Evolutionary conservation across 2,329 filamentous ascomycete species (phyloP), one percentile per base, ranked within the genome.

Genomic region (Phoma sp.): DNA sequence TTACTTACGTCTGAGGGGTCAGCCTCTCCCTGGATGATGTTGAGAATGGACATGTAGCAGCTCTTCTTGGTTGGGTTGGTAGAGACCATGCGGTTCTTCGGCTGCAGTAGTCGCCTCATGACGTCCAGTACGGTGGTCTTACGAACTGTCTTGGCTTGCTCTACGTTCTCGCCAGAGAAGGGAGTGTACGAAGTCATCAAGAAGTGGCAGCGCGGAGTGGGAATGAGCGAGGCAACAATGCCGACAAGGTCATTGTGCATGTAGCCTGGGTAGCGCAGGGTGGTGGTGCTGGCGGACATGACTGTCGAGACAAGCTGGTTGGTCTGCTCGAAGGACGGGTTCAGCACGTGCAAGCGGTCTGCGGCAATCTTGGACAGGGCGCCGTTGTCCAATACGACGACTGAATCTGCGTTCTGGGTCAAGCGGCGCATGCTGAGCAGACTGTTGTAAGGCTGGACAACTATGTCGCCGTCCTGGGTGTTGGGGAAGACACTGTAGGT

Each of bases 201-300:
- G 84, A 99, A 99, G 79, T 99, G 96, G 74, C 93, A 96, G 66
- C 95, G 88, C 9, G 95, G 96, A 0, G 94, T 99, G 1, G 95
- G 95, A 59, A 99, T 98, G 37, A 99, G 84, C 19, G 92, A 96
- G 22, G 96, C 95, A 54, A 99, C 85, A 68, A 99, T 98, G 76
- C 94, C 95, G 71, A 96, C 93, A 15, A 99, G 88, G 73, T 99
- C 95, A 76, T 99, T 99, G 82, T 99, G 95, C 95, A 99, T 99
- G 79, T 99, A 99, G 35, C 95, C 95, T 1, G 95, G 95, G 75
- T 99, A 99, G 72, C 95, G 86, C 45, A 99, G 86, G 2, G 96
- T 97, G 9, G 94, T 98, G 4, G 95, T 99, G 72, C 92, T 96
- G 35, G 95, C 95, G 32, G 93, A 97, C 95, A 99, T 99, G 75